Conservation (phyloP, 257 asterid genomes). For the Jaltomata sinuosa region DNA sequence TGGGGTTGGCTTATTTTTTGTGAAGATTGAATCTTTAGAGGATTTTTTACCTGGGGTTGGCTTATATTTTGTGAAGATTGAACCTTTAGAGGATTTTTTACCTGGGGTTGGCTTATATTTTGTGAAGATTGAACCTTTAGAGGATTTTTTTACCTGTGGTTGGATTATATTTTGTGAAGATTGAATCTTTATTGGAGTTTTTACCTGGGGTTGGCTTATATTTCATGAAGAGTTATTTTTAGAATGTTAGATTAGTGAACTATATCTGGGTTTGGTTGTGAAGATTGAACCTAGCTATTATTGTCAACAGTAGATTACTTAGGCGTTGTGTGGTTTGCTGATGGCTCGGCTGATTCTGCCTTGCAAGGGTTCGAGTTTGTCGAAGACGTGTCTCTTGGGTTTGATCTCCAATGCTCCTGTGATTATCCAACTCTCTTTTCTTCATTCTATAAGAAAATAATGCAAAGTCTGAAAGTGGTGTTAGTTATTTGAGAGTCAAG, state of each 20-base stretch:
- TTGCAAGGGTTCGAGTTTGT: slow-evolving; percentile 61
- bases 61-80: background rate
- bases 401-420: slow-evolving; percentile 71
- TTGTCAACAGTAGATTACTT: slow-evolving; percentile 17
- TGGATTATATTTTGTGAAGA: background rate
- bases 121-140: background rate
- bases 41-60: background rate
- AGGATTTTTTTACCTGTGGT: slow-evolving; percentile 9
- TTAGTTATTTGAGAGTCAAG: background rate
- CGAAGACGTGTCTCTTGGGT: slow-evolving; percentile 80
- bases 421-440: slow-evolving; percentile 35
- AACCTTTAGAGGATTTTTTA: background rate
- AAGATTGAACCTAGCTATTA: background rate
- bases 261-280: background rate
- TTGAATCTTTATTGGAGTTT: background rate
- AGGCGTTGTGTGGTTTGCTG: slow-evolving; percentile 30
- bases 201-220: slow-evolving; percentile 8
- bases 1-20: slow-evolving; percentile 1
- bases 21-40: background rate
- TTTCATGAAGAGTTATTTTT: background rate
- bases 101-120: slow-evolving; percentile 5
- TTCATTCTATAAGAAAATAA: background rate
- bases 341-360: slow-evolving; percentile 89
- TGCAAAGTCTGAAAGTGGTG: background rate
- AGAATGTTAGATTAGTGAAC: background rate